Evolutionary conservation across 2,329 filamentous ascomycete genomes (phyloP).

Genomic region (Drechslerella coelobrocha): DNA sequence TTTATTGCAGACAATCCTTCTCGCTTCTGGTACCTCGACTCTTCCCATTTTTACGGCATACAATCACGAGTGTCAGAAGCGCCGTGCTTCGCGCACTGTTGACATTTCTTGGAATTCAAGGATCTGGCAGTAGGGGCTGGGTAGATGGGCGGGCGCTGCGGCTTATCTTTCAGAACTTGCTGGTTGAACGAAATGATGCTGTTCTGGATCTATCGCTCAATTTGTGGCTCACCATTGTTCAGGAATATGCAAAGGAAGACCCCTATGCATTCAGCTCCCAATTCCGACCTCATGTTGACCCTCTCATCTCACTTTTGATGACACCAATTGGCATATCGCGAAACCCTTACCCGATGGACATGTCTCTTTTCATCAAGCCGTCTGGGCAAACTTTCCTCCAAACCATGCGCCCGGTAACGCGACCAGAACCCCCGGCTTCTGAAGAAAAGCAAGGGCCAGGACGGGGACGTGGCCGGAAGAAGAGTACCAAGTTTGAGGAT

Average conservation of each 20-base stretch:
- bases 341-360: conserved; percentile 90
- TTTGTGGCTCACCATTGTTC: conserved; percentile 81
- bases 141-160: conserved; percentile 87
- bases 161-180: conserved; percentile 90
- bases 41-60: conserved; percentile 95
- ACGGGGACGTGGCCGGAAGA: conserved; percentile 73
- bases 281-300: conserved; percentile 75
- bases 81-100: conserved; percentile 90
- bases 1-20: conserved; percentile 70
- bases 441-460: conserved; percentile 60
- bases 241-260: conserved; percentile 68
- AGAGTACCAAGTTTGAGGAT: conserved; percentile 82
- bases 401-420: conserved; percentile 56
- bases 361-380: conserved; percentile 85
- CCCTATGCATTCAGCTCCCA: conserved; percentile 72
- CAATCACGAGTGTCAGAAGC: conserved; percentile 91
- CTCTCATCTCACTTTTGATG: conserved; percentile 82
- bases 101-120: conserved; percentile 88
- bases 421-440: conserved; percentile 56
- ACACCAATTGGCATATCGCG: conserved; percentile 92
- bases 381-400: conserved; percentile 80
- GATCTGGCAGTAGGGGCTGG: conserved; percentile 82
- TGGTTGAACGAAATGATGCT: conserved; percentile 85
- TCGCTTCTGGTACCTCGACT: conserved; percentile 88
- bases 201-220: conserved; percentile 78